Evolutionary conservation across 495 filamentous ascomycete species (phyloP).

Genomic region (Lepraria neglecta): DNA sequence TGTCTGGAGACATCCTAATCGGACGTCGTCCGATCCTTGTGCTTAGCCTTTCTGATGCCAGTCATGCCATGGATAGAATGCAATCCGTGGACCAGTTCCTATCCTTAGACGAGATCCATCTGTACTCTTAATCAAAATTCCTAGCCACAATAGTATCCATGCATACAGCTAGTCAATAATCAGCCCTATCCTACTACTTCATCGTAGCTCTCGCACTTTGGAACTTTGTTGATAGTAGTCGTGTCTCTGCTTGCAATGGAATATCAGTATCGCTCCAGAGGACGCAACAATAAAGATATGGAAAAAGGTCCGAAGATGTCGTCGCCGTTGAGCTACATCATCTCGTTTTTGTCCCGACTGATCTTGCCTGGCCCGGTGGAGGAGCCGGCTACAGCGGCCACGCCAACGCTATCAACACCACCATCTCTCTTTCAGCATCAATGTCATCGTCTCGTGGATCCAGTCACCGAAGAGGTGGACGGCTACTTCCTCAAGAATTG

Average conservation of each 20-base stretch:
- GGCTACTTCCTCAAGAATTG: constrained; percentile 37
- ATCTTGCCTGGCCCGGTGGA: constrained; percentile 1
- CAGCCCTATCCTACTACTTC: constrained; percentile 1
- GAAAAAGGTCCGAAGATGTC: not conserved
- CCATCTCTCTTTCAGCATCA: constrained; percentile 35
- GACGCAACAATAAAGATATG: not conserved
- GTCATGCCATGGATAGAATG: not conserved
- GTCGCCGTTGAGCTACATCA: not conserved
- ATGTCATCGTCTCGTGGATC: constrained; percentile 19
- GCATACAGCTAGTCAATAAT: not conserved
- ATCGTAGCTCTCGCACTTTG: constrained; percentile 1
- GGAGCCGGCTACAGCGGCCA: constrained; percentile 6
- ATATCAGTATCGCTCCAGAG: constrained; percentile 2
- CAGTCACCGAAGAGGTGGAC: constrained; percentile 29
- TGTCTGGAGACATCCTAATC: constrained; percentile 2
- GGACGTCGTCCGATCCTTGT: constrained; percentile 1
- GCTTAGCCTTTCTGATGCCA: not conserved
- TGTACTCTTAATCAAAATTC: not conserved
- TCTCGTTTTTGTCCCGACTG: constrained; percentile 4
- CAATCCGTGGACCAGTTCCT: not conserved
- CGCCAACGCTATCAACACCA: constrained; percentile 10
- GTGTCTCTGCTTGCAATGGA: not conserved
- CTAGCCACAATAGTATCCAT: not conserved
- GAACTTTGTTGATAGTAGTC: not conserved
- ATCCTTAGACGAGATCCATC: not conserved